A percentile compares a stretch with the other conserved stretches of the same genome.
Evolutionary conservation across 768 basidiomycete species (phyloP).

Genomic region (Trametes cingulata): DNA sequence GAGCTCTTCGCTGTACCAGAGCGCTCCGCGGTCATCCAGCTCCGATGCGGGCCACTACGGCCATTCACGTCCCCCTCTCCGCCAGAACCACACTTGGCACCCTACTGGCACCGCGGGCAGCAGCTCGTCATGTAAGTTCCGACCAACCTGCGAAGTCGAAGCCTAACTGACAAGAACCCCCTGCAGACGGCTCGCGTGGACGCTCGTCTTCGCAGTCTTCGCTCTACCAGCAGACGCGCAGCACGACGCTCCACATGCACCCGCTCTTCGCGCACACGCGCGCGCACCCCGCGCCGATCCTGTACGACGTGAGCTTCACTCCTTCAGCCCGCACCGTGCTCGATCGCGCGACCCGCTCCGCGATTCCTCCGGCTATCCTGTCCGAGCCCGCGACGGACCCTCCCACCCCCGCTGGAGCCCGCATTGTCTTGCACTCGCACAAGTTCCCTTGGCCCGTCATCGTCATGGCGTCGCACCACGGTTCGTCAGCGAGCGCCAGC

Average conservation of each 20-base stretch:
- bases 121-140: conserved; percentile 41
- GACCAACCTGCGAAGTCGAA: background rate
- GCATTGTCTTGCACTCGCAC: conserved; percentile 53
- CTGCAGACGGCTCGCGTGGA: conserved; percentile 28
- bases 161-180: background rate
- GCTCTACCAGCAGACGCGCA: conserved; percentile 32
- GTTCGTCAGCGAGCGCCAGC: background rate
- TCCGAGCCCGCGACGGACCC: conserved; percentile 68
- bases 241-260: conserved; percentile 55
- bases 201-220: conserved; percentile 25
- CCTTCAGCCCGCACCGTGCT: conserved; percentile 60
- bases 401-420: conserved; percentile 44
- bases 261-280: conserved; percentile 60
- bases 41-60: conserved; percentile 43
- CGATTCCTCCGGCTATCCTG: conserved; percentile 58
- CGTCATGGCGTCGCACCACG: conserved; percentile 37
- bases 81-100: conserved; percentile 50
- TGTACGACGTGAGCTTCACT: conserved; percentile 56
- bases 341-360: conserved; percentile 51
- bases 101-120: conserved; percentile 40
- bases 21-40: conserved; percentile 32
- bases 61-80: conserved; percentile 45
- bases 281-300: conserved; percentile 59
- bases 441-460: conserved; percentile 64
- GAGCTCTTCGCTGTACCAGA: conserved; percentile 47